Evolutionary conservation across 2,329 filamentous ascomycete genomes (phyloP), one percentile per base, ranked within the genome.

Genomic region (Coleophoma eucalyptorum): DNA sequence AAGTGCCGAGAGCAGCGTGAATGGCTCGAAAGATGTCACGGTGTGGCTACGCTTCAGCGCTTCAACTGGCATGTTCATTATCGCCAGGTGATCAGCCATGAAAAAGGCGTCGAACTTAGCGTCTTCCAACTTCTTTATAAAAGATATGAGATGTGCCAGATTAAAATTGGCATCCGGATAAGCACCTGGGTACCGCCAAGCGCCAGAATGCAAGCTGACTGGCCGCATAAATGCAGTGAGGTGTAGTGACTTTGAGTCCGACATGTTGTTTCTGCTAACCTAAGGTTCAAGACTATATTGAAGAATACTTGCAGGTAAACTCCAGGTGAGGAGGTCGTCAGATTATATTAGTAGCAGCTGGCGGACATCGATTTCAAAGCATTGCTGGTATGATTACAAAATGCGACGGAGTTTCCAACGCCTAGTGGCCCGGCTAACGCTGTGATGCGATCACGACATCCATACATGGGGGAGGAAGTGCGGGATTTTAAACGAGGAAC

Each of bases 61-160:
- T 50, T 81, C 79, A 1, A 76, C 62, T 0, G 78, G 78, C 78
- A 80, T 79, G 54, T 80, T 80, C 41, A 79, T 58, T 2, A 80
- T 76, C 3, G 75, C 77, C 3, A 87, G 71, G 0, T 84, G 81
- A 61, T 86, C 83, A 0, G 83, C 83, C 50, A 86, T 82, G 63
- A 85, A 86, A 38, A 85, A 82, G 6, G 79, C 81, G 50, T 85
- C 80, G 54, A 85, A 83, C 46, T 83, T 81, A 37, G 78, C 81
- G 0, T 72, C 69, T 58, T 86, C 82, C 0, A 84, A 73, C 0
- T 80, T 65, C 51, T 82, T 72, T 0, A 82, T 82, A 0, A 86
- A 67, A 46, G 79, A 72, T 1, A 77, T 72, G 80, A 83, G 85
- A 53, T 85, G 80, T 3, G 77, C 67, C 16, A 83, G 67, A 21